Conservation (phyloP, 768 basidiomycete species). For the Pleurotus ostreatus region DNA sequence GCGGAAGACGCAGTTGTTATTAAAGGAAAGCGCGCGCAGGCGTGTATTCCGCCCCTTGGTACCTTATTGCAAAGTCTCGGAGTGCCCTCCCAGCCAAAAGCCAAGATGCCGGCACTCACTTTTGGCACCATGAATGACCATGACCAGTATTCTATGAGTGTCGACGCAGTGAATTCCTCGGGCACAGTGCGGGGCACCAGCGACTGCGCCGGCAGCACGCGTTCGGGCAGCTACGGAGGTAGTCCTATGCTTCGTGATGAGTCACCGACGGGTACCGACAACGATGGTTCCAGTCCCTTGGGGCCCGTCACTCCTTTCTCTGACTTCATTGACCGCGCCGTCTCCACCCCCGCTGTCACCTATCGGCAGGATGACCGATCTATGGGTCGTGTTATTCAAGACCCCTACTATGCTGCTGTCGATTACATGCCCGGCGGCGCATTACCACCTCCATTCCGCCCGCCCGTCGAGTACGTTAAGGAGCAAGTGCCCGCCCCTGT, state of each 20-base stretch:
- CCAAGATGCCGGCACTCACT: constrained; percentile 10
- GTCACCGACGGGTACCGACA: constrained; percentile 49
- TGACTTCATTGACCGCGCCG: constrained; percentile 70
- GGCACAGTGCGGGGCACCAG: neutral
- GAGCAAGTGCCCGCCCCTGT: constrained; percentile 38
- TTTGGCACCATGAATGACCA: neutral
- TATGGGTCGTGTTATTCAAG: neutral
- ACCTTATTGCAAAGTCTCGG: constrained; percentile 20
- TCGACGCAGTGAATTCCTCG: neutral
- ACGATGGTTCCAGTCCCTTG: constrained; percentile 62
- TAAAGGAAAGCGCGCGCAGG: constrained; percentile 84
- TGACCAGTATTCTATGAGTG: neutral
- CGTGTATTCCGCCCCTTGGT: constrained; percentile 76
- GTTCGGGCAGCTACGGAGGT: neutral
- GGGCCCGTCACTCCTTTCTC: constrained; percentile 76
- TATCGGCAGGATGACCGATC: constrained; percentile 1
- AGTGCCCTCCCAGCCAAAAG: constrained; percentile 11
- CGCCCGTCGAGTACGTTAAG: constrained; percentile 26
- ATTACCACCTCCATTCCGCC: neutral
- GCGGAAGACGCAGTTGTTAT: constrained; percentile 77
- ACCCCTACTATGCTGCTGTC: neutral
- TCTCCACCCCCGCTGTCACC: constrained; percentile 35
- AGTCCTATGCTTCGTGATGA: constrained; percentile 63
- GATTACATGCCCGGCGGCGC: neutral
- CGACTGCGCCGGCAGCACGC: neutral